Evolutionary conservation across 495 filamentous ascomycete species (phyloP), one percentile per base, ranked within the genome.

Genomic region (Penicillium subrubescens): DNA sequence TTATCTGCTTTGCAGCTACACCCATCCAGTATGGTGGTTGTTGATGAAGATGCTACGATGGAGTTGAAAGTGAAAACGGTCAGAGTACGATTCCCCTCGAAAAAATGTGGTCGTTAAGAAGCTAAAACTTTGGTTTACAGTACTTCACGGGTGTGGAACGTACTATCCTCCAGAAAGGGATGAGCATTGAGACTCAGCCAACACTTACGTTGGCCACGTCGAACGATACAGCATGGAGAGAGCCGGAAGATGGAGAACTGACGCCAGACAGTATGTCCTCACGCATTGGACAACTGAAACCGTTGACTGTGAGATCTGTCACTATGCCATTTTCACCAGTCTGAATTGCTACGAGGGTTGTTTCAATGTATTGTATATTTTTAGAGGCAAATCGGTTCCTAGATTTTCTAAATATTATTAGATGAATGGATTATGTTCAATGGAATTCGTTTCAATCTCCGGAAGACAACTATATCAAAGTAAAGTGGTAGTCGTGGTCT

Each of bases 291-390:
- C 27, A 29, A 10, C n/a, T 17, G 31, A 54, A 54, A 15, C 23
- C 51, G 31, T 54, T 54, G 31, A 33, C 27, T 23, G 25, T 54
- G 14, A 27, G 51, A 33, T 54, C 51, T 54, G 51, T 54, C 14
- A 54, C 51, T n/a, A 54, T 54, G 51, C 51, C 51, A 7, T 54
- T 54, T 34, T 54, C 51, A 17, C 51, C 51, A 10, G 51, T 34
- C n/a, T 54, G 51, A 54, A 8, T 8, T 17, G 15, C 8, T 8
- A 33, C 33, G 8, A 21, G 31, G 17, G n/a, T 23, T 48, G 8
- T 48, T 48, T 25, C 44, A 23, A 12, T 23, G 5, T 48, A 12
- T 21, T 48, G 44, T 48, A 48, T 3, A 11, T 23, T 25, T 25
- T 25, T 8, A 14, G n/a, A 8, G 0, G n/a, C 19, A 44, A 44